These are phyloP conservation scores for Pseudogymnoascus sp. DNA, from an alignment of 2,329 filamentous ascomycete genomes.

Conservation along the genomic window DNA sequence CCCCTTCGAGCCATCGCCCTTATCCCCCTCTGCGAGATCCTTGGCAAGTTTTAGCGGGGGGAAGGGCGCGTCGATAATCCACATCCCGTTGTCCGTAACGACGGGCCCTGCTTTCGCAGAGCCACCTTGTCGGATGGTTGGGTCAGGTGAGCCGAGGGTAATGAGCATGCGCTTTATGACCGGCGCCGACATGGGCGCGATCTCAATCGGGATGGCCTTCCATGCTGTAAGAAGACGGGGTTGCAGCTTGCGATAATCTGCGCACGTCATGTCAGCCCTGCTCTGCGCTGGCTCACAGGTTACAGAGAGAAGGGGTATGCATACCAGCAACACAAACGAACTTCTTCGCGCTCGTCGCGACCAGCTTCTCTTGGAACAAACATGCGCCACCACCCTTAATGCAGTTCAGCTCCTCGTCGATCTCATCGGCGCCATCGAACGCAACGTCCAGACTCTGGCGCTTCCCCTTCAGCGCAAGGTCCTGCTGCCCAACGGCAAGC, in stretches of 20 bases:
- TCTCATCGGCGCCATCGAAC: slow-evolving; percentile 96
- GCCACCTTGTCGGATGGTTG: slow-evolving; percentile 64
- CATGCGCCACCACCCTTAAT: slow-evolving; percentile 99
- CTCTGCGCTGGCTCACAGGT: neutral
- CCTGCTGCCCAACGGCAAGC: slow-evolving; percentile 44
- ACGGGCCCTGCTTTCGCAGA: slow-evolving; percentile 76
- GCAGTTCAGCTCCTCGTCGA: slow-evolving; percentile 88
- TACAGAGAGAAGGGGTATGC: slow-evolving; percentile 24
- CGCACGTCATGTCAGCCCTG: slow-evolving; percentile 10
- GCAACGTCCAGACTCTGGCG: slow-evolving; percentile 68
- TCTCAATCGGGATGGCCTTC: slow-evolving; percentile 87
- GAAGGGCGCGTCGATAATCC: slow-evolving; percentile 91
- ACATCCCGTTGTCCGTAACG: slow-evolving; percentile 78
- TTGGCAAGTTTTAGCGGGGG: slow-evolving; percentile 58
- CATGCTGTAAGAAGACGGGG: slow-evolving; percentile 66
- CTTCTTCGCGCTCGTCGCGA: slow-evolving; percentile 74
- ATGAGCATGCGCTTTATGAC: slow-evolving; percentile 68
- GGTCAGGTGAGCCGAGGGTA: slow-evolving; percentile 64
- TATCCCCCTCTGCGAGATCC: slow-evolving; percentile 38
- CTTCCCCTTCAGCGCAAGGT: slow-evolving; percentile 29
- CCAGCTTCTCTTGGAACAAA: slow-evolving; percentile 94
- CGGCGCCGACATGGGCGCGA: slow-evolving; percentile 75
- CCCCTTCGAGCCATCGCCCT: slow-evolving; percentile 53
- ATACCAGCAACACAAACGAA: slow-evolving; percentile 81
- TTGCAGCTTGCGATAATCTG: slow-evolving; percentile 87